These are phyloP conservation scores for Fusarium sp. DNA, from an alignment of 2,329 filamentous ascomycete species.

Conservation along the genomic window DNA sequence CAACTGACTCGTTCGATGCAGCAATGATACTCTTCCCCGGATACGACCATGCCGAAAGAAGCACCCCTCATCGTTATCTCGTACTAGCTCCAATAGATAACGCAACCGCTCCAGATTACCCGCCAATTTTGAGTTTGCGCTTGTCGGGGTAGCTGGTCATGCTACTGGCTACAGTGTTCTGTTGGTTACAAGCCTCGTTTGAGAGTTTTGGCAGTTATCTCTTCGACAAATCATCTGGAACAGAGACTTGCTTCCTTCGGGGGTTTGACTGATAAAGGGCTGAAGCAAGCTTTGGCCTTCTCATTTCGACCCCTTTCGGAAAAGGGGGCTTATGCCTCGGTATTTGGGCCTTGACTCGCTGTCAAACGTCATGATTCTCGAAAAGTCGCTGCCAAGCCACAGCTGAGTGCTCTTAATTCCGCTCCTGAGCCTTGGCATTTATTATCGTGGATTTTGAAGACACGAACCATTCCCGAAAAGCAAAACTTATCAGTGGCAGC, in stretches of 20 bases:
- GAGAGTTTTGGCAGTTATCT: not conserved
- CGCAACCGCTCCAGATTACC: not conserved
- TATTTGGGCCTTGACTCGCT: not conserved
- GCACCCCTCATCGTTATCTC: not conserved
- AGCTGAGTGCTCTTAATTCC: not conserved
- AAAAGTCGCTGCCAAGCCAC: not conserved
- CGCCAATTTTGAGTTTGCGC: not conserved
- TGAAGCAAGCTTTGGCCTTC: not conserved
- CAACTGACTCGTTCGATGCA: not conserved
- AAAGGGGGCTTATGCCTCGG: not conserved
- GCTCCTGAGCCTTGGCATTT: not conserved
- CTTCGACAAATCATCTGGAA: not conserved
- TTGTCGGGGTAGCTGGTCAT: not conserved
- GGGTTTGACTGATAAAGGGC: not conserved
- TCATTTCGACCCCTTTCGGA: not conserved
- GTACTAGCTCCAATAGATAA: not conserved
- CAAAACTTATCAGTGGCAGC: not conserved
- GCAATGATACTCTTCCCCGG: not conserved
- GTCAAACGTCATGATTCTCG: not conserved
- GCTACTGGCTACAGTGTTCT: not conserved
- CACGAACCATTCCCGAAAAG: not conserved
- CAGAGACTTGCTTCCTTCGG: not conserved
- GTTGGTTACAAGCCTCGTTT: not conserved
- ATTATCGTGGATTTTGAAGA: too few species aligned
- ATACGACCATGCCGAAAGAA: not conserved